Base-by-base conservation (phyloP, 352 stramenopile species). In the Sclerospora graminicola region DNA sequence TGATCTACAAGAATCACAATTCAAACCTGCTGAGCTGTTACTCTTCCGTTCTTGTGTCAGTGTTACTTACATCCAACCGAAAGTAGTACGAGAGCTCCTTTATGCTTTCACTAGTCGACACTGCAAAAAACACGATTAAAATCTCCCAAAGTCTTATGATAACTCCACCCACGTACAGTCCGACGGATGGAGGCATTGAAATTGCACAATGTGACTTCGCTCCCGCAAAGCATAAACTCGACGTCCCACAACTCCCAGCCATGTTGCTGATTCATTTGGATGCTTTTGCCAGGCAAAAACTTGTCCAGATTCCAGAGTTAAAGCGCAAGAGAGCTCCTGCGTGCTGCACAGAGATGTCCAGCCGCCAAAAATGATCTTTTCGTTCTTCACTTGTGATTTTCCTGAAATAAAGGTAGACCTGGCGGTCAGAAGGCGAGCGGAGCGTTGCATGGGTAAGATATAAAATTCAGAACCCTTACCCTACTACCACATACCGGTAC, bases 21-120 rank as follows among this genome's bases (percentile, higher is more conserved):
- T n/a, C 18, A 5, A 21, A 42, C n/a, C 41, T 40, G 11, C 11
- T 27, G 15, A 16, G 8, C 54, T 4, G 5, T 34, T 8, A 29
- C 5, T 28, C 23, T 45, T 11, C 11, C 20, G 13, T 16, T 20
- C 18, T 33, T 43, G 13, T 30, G 38, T 14, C 14, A 27, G 7
- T 18, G 7, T 16, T 35, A 14, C 30, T 19, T 51, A 77, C 72
- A 44, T 95, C 66, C 29, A 96, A 51, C 20, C 93, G 84, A 63
- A 97, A 97, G 66, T 97, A 97, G 20, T 82, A 54, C 2, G 49
- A 57, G 3, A 97, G 54, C 10, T 60, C 51, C 42, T 63, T 54
- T 45, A 80, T 18, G 48, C 54, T 30, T 57, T 90, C 33, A 57
- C 80, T 18, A 27, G 45, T 11, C 29, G 65, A 14, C 48, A 74